phyloP scores from a whole-genome alignment of 78 protist species.

The Acrasis kona region DNA sequence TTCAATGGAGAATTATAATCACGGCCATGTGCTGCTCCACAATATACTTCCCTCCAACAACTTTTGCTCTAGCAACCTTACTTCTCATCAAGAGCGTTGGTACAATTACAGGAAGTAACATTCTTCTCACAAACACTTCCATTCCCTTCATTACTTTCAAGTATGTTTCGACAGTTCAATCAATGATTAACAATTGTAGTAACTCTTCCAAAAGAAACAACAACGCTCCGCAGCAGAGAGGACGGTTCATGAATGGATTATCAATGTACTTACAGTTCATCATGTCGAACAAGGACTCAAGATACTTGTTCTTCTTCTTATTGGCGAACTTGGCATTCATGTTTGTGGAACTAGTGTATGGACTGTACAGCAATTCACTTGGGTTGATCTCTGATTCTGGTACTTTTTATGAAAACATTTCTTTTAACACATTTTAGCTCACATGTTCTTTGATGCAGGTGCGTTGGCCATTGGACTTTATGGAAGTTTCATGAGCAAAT shows the following conservation, averaged over 20 bases:
- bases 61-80: no score
- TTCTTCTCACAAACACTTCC: not conserved
- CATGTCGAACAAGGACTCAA: constrained; percentile 18
- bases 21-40: no score
- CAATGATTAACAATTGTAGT: not conserved
- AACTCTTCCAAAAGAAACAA: not conserved
- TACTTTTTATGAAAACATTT: no score
- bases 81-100: not conserved
- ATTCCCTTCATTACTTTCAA: not conserved
- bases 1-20: no score
- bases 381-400: constrained; percentile 89
- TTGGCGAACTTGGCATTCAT: constrained; percentile 66
- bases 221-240: no score
- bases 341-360: constrained; percentile 85
- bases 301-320: constrained; percentile 64
- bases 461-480: constrained; percentile 75
- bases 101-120: not conserved
- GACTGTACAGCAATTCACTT: constrained; percentile 77
- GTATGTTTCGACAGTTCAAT: not conserved
- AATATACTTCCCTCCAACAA: no score
- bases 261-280: not conserved
- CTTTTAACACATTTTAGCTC: no score
- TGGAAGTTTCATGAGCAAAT: constrained; percentile 64
- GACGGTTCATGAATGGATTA: no score
- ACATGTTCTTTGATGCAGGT: constrained; percentile 89